Conservation (phyloP, 495 filamentous ascomycete genomes). For the Xylaria cubensis region DNA sequence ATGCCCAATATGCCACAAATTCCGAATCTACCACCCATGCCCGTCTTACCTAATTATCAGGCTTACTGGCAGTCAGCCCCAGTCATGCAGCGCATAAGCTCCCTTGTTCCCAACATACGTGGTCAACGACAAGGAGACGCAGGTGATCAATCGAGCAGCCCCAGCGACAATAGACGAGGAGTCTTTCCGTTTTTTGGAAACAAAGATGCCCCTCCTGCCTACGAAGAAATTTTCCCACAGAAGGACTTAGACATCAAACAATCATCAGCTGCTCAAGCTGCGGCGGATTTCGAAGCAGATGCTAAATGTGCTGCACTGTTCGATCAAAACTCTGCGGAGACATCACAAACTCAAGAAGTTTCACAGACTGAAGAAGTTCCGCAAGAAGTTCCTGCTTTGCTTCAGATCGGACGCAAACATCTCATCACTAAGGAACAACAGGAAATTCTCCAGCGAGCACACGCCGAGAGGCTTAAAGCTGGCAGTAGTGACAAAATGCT, state of each 20-base stretch:
- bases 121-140: slow-evolving; percentile 48
- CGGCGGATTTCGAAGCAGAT: slow-evolving; percentile 70
- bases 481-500: slow-evolving; percentile 78
- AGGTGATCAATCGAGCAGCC: slow-evolving; percentile 48
- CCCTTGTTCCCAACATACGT: slow-evolving; percentile 69
- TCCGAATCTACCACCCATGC: slow-evolving; percentile 61
- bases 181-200: slow-evolving; percentile 61
- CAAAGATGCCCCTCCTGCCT: slow-evolving; percentile 65
- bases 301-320: slow-evolving; percentile 67
- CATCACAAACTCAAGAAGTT: slow-evolving; percentile 33
- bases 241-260: slow-evolving; percentile 65
- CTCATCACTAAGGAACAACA: slow-evolving; percentile 74
- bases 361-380: slow-evolving; percentile 34
- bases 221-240: slow-evolving; percentile 78
- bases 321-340: slow-evolving; percentile 46
- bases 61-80: slow-evolving; percentile 58
- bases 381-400: slow-evolving; percentile 49
- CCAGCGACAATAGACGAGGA: slow-evolving; percentile 70
- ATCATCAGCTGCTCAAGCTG: slow-evolving; percentile 63
- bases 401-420: slow-evolving; percentile 59
- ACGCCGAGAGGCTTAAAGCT: slow-evolving; percentile 76
- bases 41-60: slow-evolving; percentile 74
- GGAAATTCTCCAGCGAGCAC: slow-evolving; percentile 71
- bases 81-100: slow-evolving; percentile 75
- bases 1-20: slow-evolving; percentile 70